phyloP scores from a whole-genome alignment of 495 filamentous ascomycete genomes.

The Bryoglossum gracile region DNA sequence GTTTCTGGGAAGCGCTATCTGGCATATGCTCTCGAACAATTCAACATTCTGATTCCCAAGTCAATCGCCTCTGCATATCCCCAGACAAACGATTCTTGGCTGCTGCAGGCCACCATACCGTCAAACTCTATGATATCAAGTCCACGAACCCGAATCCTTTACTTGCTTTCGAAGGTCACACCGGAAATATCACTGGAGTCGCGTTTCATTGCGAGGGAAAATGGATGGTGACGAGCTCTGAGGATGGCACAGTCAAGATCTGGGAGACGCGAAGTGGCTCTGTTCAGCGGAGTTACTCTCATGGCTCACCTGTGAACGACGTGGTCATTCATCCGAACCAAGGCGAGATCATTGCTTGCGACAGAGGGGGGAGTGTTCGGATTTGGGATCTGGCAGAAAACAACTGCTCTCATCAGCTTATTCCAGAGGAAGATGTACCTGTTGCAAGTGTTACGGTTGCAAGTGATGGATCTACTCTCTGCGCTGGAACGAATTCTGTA shows the following conservation, averaged over 20 bases:
- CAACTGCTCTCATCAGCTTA: slow-evolving; percentile 91
- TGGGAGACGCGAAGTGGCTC: slow-evolving; percentile 90
- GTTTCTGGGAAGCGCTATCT: slow-evolving; percentile 97
- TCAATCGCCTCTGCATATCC: slow-evolving; percentile 96
- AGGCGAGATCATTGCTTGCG: slow-evolving; percentile 93
- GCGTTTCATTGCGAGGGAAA: slow-evolving; percentile 98
- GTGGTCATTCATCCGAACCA: slow-evolving; percentile 98
- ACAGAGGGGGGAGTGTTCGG: slow-evolving; percentile 84
- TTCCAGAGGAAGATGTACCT: slow-evolving; percentile 90
- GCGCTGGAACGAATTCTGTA: slow-evolving; percentile 90
- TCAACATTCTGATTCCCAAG: slow-evolving; percentile 94
- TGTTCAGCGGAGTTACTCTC: slow-evolving; percentile 86
- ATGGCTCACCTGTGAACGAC: slow-evolving; percentile 84
- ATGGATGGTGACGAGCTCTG: slow-evolving; percentile 99
- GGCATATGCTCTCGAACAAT: slow-evolving; percentile 97
- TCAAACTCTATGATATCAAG: slow-evolving; percentile 97
- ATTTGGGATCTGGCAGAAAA: slow-evolving; percentile 98
- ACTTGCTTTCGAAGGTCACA: slow-evolving; percentile 91
- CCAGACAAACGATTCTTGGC: slow-evolving; percentile 95
- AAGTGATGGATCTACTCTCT: slow-evolving; percentile 88
- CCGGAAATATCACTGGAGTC: slow-evolving; percentile 89
- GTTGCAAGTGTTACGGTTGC: slow-evolving; percentile 93
- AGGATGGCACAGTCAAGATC: slow-evolving; percentile 96
- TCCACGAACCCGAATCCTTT: slow-evolving; percentile 90
- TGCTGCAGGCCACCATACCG: slow-evolving; percentile 86